Conservation (phyloP, 2,329 filamentous ascomycete species). For the Colletotrichum sp. region DNA sequence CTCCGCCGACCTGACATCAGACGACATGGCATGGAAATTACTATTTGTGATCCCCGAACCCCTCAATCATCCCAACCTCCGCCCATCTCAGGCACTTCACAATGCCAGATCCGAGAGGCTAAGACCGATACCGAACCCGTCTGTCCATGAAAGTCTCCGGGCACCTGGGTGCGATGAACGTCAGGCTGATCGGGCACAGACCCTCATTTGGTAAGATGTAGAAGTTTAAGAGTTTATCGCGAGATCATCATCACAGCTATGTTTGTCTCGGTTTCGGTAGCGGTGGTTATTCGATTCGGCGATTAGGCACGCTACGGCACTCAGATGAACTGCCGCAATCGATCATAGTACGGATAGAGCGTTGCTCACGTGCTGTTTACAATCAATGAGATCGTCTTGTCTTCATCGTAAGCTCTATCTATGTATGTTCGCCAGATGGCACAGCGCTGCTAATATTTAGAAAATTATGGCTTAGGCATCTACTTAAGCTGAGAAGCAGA, state of each 20-base stretch:
- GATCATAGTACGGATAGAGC: too few relatives aligned
- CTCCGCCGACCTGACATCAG: neutral
- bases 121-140: neutral
- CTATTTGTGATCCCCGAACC: neutral
- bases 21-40: neutral
- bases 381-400: too few relatives aligned
- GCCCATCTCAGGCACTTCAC: neutral
- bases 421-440: too few relatives aligned
- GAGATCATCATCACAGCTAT: neutral
- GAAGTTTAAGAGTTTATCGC: neutral
- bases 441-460: too few relatives aligned
- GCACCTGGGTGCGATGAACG: neutral
- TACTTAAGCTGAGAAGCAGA: too few relatives aligned
- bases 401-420: too few relatives aligned
- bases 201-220: neutral
- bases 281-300: neutral
- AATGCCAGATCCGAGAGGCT: neutral
- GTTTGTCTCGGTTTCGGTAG: neutral
- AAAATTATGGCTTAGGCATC: too few relatives aligned
- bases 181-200: neutral
- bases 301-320: rapidly evolving
- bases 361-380: too few relatives aligned
- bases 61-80: neutral
- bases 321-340: neutral
- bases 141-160: neutral